phyloP scores from a whole-genome alignment of 371 early-diverging fungal genomes.

The Apophysomyces sp. region DNA sequence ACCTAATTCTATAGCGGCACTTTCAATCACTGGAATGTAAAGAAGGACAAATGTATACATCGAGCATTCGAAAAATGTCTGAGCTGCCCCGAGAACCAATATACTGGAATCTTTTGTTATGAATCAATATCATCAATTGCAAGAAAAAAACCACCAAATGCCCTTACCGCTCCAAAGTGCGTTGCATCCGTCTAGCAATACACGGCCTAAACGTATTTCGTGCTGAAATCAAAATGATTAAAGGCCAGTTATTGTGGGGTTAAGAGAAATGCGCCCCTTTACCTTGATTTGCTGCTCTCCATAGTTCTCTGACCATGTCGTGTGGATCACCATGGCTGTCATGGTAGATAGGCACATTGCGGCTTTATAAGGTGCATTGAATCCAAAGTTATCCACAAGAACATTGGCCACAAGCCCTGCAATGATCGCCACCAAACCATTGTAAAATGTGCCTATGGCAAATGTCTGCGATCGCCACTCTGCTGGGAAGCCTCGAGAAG shows the following conservation, averaged over 20 bases:
- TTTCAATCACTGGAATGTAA: conserved; percentile 72
- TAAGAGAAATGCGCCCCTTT: too few species aligned
- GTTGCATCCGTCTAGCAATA: conserved; percentile 12
- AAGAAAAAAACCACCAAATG: not conserved
- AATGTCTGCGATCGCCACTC: conserved; percentile 68
- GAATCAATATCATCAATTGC: conserved; percentile 5
- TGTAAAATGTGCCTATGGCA: conserved; percentile 65
- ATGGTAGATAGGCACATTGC: conserved; percentile 49
- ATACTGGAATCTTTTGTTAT: conserved; percentile 48
- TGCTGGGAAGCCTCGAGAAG: conserved; percentile 55
- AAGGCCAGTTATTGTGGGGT: too few species aligned
- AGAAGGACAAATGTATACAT: conserved; percentile 85
- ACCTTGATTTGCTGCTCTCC: conserved; percentile 47
- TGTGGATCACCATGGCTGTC: conserved; percentile 48
- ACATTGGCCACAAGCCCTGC: conserved; percentile 69
- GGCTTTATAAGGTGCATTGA: conserved; percentile 62
- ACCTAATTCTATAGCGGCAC: conserved; percentile 8
- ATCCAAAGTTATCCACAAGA: conserved; percentile 53
- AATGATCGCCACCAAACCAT: conserved; percentile 72
- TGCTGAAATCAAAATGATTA: not conserved
- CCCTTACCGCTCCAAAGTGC: conserved; percentile 36
- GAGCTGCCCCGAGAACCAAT: conserved; percentile 66
- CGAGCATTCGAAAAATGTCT: conserved; percentile 74
- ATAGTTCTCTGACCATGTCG: conserved; percentile 75
- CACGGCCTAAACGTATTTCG: conserved; percentile 5